Evolutionary conservation across 1,284 basidiomycete species (phyloP), one percentile per base, ranked within the genome.

Genomic region (Hypsizygus ulmarius): DNA sequence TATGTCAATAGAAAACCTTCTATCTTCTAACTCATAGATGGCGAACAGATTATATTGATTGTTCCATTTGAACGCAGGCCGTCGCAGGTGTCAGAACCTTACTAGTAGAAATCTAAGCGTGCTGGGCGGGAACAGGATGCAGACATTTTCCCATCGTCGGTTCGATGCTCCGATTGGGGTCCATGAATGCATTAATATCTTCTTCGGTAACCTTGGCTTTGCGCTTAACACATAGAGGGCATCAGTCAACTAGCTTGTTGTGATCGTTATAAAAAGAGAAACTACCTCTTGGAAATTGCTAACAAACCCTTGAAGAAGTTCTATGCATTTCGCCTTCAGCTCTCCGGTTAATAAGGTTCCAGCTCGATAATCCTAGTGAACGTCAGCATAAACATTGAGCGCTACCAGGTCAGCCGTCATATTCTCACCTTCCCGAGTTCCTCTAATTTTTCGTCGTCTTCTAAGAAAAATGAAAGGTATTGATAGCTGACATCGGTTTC

Each of bases 401-500:
- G 30, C 29, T 25, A 7, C 21, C n/a, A n/a, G 5, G 11, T 25
- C 41, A 54, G 9, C 30, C 38, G 25, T 15, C 14, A 16, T 37
- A 32, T 37, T 16, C 82, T 53, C 56, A 93, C 93, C 69, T 81
- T 79, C 30, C 84, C 92, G 48, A 97, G 68, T 59, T 74, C 75
- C 55, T 78, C 81, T 57, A 97, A 75, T 70, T 93, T 89, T 19
- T 82, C 89, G 54, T 99, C 97, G 61, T 97, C 91, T 3, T 98
- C 95, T 63, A 97, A 73, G 70, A 99, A 97, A 79, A 98, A 99
- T n/a, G 84, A 81, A 54, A 99, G 67, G 69, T 97, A 99, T 70
- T 98, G 95, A 71, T 93, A 99, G 47, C 90, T 80, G 49, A 99
- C 92, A 68, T 99, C 97, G 29, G 99, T 93, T 52, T 98, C 94